Percentiles rank a stretch among this genome's conserved stretches.
Conservation (phyloP, 495 filamentous ascomycete genomes). For the Neurospora tetrasperma region DNA sequence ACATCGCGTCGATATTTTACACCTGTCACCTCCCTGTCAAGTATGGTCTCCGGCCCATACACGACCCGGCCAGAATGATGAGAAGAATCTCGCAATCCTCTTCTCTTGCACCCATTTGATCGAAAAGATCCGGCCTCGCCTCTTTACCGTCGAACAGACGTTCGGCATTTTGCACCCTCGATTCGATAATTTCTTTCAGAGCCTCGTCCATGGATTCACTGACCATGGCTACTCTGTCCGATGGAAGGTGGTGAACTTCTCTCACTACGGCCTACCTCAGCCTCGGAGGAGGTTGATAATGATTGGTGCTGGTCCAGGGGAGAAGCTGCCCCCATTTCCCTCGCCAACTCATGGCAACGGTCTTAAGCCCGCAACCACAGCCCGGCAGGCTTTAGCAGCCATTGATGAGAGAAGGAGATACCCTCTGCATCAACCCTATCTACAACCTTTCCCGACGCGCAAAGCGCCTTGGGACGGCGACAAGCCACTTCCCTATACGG, state of each 20-base stretch:
- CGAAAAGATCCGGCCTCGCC: slow-evolving; percentile 47
- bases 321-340: slow-evolving; percentile 61
- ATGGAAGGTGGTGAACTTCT: slow-evolving; percentile 40
- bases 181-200: slow-evolving; percentile 44
- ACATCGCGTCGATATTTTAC: slow-evolving; percentile 56
- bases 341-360: slow-evolving; percentile 52
- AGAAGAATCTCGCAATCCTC: slow-evolving; percentile 59
- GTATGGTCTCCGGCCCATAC: slow-evolving; percentile 74
- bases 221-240: slow-evolving; percentile 57
- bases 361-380: slow-evolving; percentile 22
- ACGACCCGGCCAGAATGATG: slow-evolving; percentile 51
- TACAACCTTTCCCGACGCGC: slow-evolving; percentile 15
- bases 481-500: slow-evolving; percentile 39
- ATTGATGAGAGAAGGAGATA: slow-evolving; percentile 29
- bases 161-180: slow-evolving; percentile 48
- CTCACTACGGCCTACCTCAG: slow-evolving; percentile 34
- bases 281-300: slow-evolving; percentile 53
- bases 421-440: slow-evolving; percentile 18
- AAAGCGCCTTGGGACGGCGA: slow-evolving; percentile 30
- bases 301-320: slow-evolving; percentile 71
- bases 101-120: slow-evolving; percentile 55
- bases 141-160: slow-evolving; percentile 82
- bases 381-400: slow-evolving; percentile 13
- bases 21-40: slow-evolving; percentile 79
- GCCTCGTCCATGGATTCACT: slow-evolving; percentile 55